phyloP scores from a whole-genome alignment of 345 rosid genomes.

The Populus ilicifolia region DNA sequence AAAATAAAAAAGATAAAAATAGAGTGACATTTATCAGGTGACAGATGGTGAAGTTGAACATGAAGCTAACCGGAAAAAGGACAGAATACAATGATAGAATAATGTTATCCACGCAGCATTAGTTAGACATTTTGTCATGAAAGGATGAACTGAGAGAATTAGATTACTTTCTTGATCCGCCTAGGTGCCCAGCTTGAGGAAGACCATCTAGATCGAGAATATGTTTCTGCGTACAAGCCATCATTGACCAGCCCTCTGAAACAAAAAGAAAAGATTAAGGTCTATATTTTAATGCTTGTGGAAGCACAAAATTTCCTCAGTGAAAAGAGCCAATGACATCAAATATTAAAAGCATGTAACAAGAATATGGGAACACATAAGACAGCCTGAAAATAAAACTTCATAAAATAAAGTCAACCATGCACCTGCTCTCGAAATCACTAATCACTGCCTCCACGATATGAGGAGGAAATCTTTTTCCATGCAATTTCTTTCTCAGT shows the following conservation, averaged over 20 bases:
- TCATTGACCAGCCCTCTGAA: conserved; percentile 77
- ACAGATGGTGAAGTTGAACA: too few relatives aligned
- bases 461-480: conserved; percentile 50
- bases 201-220: conserved; percentile 76
- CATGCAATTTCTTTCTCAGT: conserved; percentile 66
- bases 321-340: not conserved
- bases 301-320: not conserved
- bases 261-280: conserved; percentile 13
- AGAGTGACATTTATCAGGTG: too few relatives aligned
- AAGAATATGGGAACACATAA: not conserved
- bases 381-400: not conserved
- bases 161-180: conserved; percentile 78
- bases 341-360: not conserved
- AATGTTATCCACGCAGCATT: not conserved
- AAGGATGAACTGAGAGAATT: not conserved
- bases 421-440: conserved; percentile 56
- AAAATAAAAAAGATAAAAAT: too few relatives aligned
- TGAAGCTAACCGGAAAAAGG: too few relatives aligned
- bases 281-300: not conserved
- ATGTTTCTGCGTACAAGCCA: conserved; percentile 68
- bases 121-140: not conserved
- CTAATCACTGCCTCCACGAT: conserved; percentile 46
- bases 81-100: too few relatives aligned
- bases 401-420: not conserved
- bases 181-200: conserved; percentile 84